Conservation (phyloP, 257 asterid genomes). For the Echites panduratus region DNA sequence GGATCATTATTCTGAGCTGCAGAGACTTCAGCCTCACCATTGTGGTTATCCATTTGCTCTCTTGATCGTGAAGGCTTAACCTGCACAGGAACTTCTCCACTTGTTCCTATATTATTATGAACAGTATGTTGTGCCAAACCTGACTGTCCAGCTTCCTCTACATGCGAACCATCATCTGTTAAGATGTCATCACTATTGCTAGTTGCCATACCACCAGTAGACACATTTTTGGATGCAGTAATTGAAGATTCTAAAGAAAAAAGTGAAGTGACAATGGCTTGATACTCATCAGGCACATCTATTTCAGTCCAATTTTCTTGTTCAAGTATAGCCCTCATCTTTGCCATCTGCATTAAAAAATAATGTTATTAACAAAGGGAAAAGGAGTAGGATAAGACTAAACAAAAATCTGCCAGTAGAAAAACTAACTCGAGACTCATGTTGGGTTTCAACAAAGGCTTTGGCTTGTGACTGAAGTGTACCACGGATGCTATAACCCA, state of each 20-base stretch:
- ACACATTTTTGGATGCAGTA: constrained; percentile 39
- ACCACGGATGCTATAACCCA: constrained; percentile 97
- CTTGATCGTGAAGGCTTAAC: constrained; percentile 31
- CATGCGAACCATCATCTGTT: constrained; percentile 38
- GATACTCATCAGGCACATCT: constrained; percentile 96
- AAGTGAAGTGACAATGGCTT: constrained; percentile 60
- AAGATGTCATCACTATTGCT: constrained; percentile 29
- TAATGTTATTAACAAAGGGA: constrained; percentile 12
- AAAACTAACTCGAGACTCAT: constrained; percentile 85
- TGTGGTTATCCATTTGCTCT: constrained; percentile 39
- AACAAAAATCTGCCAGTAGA: constrained; percentile 16
- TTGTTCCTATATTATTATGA: constrained; percentile 43
- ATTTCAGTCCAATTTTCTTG: constrained; percentile 97
- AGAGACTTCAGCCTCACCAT: constrained; percentile 50
- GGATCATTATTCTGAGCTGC: constrained; percentile 47
- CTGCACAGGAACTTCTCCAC: constrained; percentile 34
- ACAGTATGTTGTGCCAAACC: constrained; percentile 34
- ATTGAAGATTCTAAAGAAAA: constrained; percentile 42
- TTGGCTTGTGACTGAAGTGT: constrained; percentile 94
- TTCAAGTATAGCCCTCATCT: constrained; percentile 92
- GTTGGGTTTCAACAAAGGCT: constrained; percentile 87
- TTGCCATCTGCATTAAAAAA: constrained; percentile 63
- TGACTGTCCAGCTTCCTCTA: constrained; percentile 34
- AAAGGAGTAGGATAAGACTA: constrained; percentile 20
- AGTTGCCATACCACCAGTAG: constrained; percentile 33